Evolutionary conservation across 768 basidiomycete species (phyloP), one percentile per base, ranked within the genome.

Genomic region (Suillus clintonianus): DNA sequence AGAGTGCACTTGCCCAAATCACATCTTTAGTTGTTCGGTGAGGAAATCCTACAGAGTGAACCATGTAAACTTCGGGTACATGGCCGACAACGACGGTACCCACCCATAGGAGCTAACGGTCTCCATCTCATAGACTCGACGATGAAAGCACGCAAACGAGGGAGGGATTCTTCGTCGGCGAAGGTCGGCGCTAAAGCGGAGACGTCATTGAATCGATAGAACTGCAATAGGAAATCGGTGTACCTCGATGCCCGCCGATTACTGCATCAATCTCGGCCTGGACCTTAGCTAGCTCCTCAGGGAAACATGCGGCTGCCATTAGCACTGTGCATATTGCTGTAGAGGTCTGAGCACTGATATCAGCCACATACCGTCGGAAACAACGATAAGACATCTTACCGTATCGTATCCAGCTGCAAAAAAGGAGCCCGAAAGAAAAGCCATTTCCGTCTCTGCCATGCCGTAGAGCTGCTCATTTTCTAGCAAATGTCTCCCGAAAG

Each of bases 321-420:
- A 86, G 74, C 14, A 76, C 70, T 30, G 85, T 72, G 47, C 77
- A 80, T 58, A 86, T 85, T 0, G 80, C 85, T 4, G 81, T 78
- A 0, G 84, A 82, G 3, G 84, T 86, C 62, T 78, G 34, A 17
- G 24, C 37, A 11, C 37, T 32, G 6, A 2, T 13, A 19, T 19
- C 42, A 47, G 22, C 45, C 6, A 54, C 13, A 19, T 41, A 13
- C 13, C 11, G 37, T 32, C 13, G 5, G 9, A 3, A 22, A 4
- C 27, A 9, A 39, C 13, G 4, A 27, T 4, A 22, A 54, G 17
- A 10, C 47, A n/a, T 56, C 70, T 42, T 51, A 76, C 77, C 5
- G 86, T 86, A 65, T 86, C 85, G 1, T 82, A 80, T 3, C 86
- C 86, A 13, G 86, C 86, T n/a, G 84, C 85, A 65, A 86, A 87